Evolutionary conservation across 352 stramenopile species (phyloP).

Genomic region (Pythium volutum): DNA sequence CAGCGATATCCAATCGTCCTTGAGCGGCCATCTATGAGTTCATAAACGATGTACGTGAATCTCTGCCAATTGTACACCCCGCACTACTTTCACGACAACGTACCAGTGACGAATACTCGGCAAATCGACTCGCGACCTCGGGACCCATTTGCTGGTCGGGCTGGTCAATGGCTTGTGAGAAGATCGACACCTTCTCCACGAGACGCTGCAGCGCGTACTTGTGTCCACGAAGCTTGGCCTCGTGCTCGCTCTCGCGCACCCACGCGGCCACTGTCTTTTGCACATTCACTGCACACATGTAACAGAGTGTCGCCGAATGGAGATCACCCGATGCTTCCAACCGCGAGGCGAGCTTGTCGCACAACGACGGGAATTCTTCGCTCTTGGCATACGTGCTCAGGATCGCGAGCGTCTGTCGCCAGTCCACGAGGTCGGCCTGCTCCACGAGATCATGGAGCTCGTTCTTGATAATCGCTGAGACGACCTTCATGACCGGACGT

Average conservation of each 20-base stretch:
- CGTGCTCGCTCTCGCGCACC: conserved; percentile 88
- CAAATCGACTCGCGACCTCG: conserved; percentile 89
- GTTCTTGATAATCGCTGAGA: conserved; percentile 96
- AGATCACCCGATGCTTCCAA: conserved; percentile 91
- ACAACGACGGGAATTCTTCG: conserved; percentile 96
- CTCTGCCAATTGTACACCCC: neutral
- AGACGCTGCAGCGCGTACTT: conserved; percentile 93
- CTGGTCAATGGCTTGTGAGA: conserved; percentile 86
- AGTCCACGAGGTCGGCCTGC: conserved; percentile 91
- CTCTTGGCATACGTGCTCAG: conserved; percentile 97
- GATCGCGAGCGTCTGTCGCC: conserved; percentile 97
- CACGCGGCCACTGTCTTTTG: conserved; percentile 85
- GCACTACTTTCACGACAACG: conserved; percentile 15
- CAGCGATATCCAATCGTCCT: conserved; percentile 89
- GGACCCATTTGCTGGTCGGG: conserved; percentile 81
- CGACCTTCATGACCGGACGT: conserved; percentile 94
- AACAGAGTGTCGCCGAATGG: conserved; percentile 93
- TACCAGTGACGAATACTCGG: conserved; percentile 88
- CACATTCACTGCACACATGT: conserved; percentile 95
- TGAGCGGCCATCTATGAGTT: conserved; percentile 86
- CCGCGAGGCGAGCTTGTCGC: conserved; percentile 90
- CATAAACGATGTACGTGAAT: neutral
- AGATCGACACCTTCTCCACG: conserved; percentile 96
- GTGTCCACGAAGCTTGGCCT: conserved; percentile 59
- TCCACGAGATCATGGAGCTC: conserved; percentile 84